These are phyloP conservation scores for Colletotrichum limetticola DNA, from an alignment of 2,329 filamentous ascomycete genomes.

Conservation along the genomic window DNA sequence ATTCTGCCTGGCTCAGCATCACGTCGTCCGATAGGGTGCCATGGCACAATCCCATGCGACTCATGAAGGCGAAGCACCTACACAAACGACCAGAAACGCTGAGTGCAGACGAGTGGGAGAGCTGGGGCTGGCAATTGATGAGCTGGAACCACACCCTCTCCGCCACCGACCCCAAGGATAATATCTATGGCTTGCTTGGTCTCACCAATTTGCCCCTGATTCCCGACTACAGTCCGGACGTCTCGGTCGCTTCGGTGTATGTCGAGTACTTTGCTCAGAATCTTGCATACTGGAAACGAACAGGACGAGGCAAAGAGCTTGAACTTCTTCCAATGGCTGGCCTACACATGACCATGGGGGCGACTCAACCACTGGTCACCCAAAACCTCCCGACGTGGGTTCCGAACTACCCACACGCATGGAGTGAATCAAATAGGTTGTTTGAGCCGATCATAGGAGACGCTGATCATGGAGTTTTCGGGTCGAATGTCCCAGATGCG, in stretches of 20 bases:
- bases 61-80: not conserved
- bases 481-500: not conserved
- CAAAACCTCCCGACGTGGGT: not conserved
- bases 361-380: not conserved
- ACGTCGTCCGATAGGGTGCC: not conserved
- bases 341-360: not conserved
- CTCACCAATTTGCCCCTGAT: not conserved
- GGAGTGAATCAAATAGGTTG: not conserved
- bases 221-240: not conserved
- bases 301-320: not conserved
- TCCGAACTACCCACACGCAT: not conserved
- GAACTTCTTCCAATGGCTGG: not conserved
- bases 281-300: not conserved
- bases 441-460: not conserved
- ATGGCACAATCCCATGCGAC: not conserved
- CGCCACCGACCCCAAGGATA: not conserved
- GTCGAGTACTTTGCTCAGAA: not conserved
- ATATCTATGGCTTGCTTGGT: not conserved
- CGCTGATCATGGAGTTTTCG: not conserved
- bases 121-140: not conserved
- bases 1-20: not conserved
- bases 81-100: not conserved
- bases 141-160: not conserved
- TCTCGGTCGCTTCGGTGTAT: not conserved
- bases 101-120: not conserved